Conservation (phyloP, 2,329 filamentous ascomycete genomes). For the Macrophomina tecta region DNA sequence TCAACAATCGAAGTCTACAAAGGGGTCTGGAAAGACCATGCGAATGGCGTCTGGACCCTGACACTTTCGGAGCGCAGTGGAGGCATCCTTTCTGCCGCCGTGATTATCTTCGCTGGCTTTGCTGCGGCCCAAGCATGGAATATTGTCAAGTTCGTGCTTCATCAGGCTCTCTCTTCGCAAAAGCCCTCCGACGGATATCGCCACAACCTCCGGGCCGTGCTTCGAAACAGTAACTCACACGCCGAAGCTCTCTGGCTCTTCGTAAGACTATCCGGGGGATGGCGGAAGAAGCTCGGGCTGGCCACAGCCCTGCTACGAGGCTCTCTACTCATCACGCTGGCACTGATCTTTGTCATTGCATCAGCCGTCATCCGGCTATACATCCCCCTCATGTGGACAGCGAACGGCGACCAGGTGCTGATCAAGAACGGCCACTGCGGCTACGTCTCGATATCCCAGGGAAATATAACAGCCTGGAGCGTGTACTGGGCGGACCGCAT, state of each 20-base stretch:
- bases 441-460: neutral
- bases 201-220: conserved; percentile 1
- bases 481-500: conserved; percentile 2
- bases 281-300: neutral
- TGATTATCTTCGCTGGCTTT: conserved; percentile 1
- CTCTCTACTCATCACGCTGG: neutral
- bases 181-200: neutral
- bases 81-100: neutral
- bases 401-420: neutral
- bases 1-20: neutral
- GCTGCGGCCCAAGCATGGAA: conserved; percentile 3
- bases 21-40: conserved; percentile 2
- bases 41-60: neutral
- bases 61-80: conserved; percentile 1
- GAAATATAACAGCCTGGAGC: neutral
- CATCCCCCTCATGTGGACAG: conserved; percentile 2
- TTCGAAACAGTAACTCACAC: conserved; percentile 11
- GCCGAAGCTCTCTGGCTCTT: neutral
- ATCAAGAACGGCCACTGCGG: neutral
- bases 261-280: neutral
- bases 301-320: neutral
- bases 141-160: conserved; percentile 9
- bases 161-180: neutral
- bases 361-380: conserved; percentile 1
- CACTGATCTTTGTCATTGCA: neutral